Base-by-base conservation (phyloP, 305 asterid species). In the Striga hermonthica region DNA sequence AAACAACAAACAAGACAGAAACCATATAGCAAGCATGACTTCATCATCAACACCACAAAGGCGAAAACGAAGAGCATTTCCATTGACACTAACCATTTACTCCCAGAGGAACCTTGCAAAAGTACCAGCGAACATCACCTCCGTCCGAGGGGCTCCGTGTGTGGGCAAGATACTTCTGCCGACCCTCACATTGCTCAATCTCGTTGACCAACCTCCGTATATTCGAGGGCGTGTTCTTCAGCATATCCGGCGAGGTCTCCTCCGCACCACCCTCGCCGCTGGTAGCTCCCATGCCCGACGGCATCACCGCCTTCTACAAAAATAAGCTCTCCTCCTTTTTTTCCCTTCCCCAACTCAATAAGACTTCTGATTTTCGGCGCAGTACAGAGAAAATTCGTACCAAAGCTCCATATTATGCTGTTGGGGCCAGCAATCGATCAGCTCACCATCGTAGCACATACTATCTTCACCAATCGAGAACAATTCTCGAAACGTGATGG, bases 121-220 rank as follows among this genome's bases (percentile, higher is more conserved):
- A 91, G 83, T 88, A 93, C 99, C 99, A 93, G 57, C 96, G 80
- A 55, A 83, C 86, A 72, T 93, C 97, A 40, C 96, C 91, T 4
- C 97, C 95, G 74, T 90, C 97, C 0, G 97, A 93, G 56, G 95
- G 95, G 78, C 97, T 93, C 65, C 70, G 74, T 13, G 99, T 88
- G 67, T 80, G 99, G 50, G 95, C 95, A 65, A 85, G 96, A 71
- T 93, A 90, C 64, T 93, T 93, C 67, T 81, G 89, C 77, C 99
- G 80, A 49, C 89, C 92, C 69, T 83, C 87, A 48, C 78, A 86
- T 77, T 83, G 94, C 78, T 93, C 95, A 73, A 93, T 90, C 77
- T 90, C 96, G 79, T 78, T 52, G 37, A 81, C 87, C 84, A 90
- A 78, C 77, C 95, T 84, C 77, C 89, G 78, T 66, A 93, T 93